Evolutionary conservation across 208 protist species (phyloP).

Genomic region (Entamoeba histolytica): DNA sequence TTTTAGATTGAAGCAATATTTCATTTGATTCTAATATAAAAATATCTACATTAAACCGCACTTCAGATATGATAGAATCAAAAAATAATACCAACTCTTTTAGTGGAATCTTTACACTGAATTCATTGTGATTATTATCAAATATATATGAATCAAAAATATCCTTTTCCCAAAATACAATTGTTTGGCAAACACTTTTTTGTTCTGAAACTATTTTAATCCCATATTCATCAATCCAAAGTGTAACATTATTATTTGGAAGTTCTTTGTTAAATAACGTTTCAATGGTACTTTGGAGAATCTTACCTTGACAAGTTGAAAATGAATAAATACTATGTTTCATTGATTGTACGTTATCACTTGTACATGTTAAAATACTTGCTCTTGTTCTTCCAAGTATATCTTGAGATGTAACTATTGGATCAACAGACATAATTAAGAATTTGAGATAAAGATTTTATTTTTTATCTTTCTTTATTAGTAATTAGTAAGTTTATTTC

Average conservation of each 20-base stretch:
- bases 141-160: not conserved
- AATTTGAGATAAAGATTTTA: too few relatives aligned
- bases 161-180: not conserved
- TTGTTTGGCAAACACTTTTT: not conserved
- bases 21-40: not conserved
- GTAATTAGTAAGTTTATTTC: too few relatives aligned
- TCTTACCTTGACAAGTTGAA: not conserved
- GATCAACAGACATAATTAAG: too few relatives aligned
- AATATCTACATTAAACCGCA: not conserved
- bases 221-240: not conserved
- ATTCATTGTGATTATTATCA: not conserved
- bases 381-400: too few relatives aligned
- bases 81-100: not conserved
- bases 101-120: not conserved
- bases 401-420: too few relatives aligned
- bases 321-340: too few relatives aligned
- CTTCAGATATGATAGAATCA: not conserved
- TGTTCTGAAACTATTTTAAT: not conserved
- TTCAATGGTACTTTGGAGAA: not conserved
- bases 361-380: too few relatives aligned
- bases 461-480: too few relatives aligned
- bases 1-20: not conserved
- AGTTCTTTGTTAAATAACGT: not conserved
- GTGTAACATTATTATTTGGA: not conserved
- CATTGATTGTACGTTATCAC: too few relatives aligned